Conservation (phyloP, 2,329 filamentous ascomycete genomes). For the Epichloe uncinata region DNA sequence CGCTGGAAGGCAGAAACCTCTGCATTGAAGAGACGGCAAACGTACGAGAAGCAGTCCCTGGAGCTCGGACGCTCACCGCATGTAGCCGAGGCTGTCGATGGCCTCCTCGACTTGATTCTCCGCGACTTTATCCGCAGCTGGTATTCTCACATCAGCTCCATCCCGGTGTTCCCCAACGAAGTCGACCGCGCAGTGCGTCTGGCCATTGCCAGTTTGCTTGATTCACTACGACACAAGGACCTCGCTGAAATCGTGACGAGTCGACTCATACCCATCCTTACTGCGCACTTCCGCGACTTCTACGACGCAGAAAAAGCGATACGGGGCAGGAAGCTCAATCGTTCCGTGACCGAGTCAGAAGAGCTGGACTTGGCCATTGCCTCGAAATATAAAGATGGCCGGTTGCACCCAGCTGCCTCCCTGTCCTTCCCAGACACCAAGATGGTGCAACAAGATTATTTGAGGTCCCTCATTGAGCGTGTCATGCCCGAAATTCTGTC, state of each 20-base stretch:
- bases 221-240: slow-evolving; percentile 63
- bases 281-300: slow-evolving; percentile 78
- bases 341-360: slow-evolving; percentile 87
- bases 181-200: slow-evolving; percentile 68
- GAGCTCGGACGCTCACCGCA: slow-evolving; percentile 57
- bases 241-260: slow-evolving; percentile 73
- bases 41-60: slow-evolving; percentile 56
- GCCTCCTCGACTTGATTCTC: slow-evolving; percentile 60
- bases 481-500: slow-evolving; percentile 67
- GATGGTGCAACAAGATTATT: slow-evolving; percentile 73
- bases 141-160: slow-evolving; percentile 77
- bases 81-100: slow-evolving; percentile 69
- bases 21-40: slow-evolving; percentile 49
- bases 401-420: slow-evolving; percentile 74
- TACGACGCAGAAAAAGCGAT: slow-evolving; percentile 80
- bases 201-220: slow-evolving; percentile 57
- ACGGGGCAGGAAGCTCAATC: slow-evolving; percentile 74
- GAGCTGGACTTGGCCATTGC: slow-evolving; percentile 93
- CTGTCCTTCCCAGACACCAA: slow-evolving; percentile 76
- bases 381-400: slow-evolving; percentile 81
- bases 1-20: slow-evolving; percentile 60
- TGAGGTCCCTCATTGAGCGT: slow-evolving; percentile 59
- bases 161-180: slow-evolving; percentile 69
- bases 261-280: slow-evolving; percentile 75
- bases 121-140: slow-evolving; percentile 79